phyloP scores from a whole-genome alignment of 805 yeast genomes.

The Kodamaea kaohsiungensis region DNA sequence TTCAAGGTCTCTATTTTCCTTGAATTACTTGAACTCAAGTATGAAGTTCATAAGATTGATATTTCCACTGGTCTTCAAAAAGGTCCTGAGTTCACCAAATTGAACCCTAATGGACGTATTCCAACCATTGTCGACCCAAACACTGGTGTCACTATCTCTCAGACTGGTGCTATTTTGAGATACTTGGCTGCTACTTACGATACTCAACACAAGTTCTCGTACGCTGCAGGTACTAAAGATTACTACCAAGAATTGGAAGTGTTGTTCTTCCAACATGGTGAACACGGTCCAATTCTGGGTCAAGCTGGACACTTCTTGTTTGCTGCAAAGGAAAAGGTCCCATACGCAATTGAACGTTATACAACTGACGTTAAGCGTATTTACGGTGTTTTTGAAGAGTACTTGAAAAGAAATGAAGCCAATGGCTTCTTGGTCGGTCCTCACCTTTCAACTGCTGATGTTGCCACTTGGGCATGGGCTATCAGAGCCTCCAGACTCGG shows the following conservation, averaged over 20 bases:
- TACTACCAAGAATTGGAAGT: conserved; percentile 58
- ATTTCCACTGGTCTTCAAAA: conserved; percentile 48
- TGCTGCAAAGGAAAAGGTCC: conserved; percentile 51
- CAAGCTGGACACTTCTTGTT: conserved; percentile 53
- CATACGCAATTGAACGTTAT: conserved; percentile 56
- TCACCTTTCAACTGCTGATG: conserved; percentile 60
- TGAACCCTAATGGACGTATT: conserved; percentile 65
- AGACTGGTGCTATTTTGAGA: conserved; percentile 61
- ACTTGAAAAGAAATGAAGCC: conserved; percentile 43
- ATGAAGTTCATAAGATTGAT: conserved; percentile 43
- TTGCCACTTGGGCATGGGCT: conserved; percentile 51
- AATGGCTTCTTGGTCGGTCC: conserved; percentile 56
- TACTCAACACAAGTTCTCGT: conserved; percentile 48
- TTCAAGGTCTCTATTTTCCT: conserved; percentile 40
- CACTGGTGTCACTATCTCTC: conserved; percentile 51
- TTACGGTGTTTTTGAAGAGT: conserved; percentile 53
- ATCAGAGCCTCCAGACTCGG: conserved; percentile 13
- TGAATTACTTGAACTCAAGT: conserved; percentile 44
- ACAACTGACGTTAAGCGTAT: conserved; percentile 52
- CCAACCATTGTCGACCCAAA: conserved; percentile 51
- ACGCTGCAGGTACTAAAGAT: conserved; percentile 30
- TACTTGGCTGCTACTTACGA: conserved; percentile 65
- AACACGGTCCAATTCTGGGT: conserved; percentile 64
- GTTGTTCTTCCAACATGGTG: conserved; percentile 56
- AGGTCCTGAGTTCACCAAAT: conserved; percentile 54